Conservation (phyloP, 2,329 filamentous ascomycete genomes). For the Stachybotrys chlorohalonatus region DNA sequence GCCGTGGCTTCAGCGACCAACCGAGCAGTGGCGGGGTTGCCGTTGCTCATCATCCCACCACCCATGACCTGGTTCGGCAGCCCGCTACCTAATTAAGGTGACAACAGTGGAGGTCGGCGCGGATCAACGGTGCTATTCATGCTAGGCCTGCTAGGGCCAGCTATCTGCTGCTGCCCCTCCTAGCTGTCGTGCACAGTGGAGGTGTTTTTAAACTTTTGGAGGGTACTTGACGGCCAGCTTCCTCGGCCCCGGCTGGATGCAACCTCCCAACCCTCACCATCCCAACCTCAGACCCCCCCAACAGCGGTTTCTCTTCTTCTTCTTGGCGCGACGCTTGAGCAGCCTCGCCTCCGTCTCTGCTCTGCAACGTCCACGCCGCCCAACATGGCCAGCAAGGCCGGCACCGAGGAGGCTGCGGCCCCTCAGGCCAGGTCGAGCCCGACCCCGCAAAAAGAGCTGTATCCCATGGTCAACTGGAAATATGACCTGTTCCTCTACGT, state of each 20-base stretch:
- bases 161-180: background rate
- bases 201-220: no score
- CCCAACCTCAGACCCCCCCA: no score
- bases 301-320: no score
- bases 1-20: no score
- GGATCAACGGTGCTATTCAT: background rate
- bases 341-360: background rate
- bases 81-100: background rate
- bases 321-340: background rate
- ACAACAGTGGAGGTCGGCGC: background rate
- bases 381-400: slow-evolving; percentile 9
- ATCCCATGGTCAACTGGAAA: slow-evolving; percentile 63
- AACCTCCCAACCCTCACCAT: no score
- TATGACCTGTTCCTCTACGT: slow-evolving; percentile 72
- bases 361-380: background rate
- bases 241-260: no score
- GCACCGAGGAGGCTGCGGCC: slow-evolving; percentile 13
- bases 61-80: background rate
- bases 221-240: no score
- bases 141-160: background rate
- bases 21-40: background rate
- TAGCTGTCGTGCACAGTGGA: no score
- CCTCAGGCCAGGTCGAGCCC: slow-evolving; percentile 12
- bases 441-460: slow-evolving; percentile 41
- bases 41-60: background rate